These are phyloP conservation scores for Phoenix dactylifera DNA, from an alignment of 176 grass and related monocot species.

Conservation along the genomic window DNA sequence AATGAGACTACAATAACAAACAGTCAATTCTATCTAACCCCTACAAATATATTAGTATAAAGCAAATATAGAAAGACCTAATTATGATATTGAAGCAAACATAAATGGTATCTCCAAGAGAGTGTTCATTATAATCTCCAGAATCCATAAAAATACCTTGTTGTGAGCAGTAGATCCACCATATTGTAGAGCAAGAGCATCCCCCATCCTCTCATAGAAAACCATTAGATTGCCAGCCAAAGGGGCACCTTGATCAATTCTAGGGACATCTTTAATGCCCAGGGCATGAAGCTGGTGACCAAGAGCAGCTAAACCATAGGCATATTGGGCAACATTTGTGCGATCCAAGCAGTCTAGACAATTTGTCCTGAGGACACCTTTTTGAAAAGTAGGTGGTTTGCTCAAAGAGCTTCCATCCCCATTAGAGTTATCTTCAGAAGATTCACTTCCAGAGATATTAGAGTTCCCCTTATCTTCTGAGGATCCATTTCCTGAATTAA, in stretches of 20 bases:
- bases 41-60: no score
- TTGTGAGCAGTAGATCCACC: conserved; percentile 94
- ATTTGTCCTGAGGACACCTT: conserved; percentile 92
- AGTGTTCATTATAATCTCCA: no score
- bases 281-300: conserved; percentile 69
- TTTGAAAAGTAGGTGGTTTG: conserved; percentile 50
- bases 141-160: conserved; percentile 42
- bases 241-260: conserved; percentile 59
- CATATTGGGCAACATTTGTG: conserved; percentile 95
- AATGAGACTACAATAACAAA: no score
- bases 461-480: conserved; percentile 11
- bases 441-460: conserved; percentile 2
- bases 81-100: no score
- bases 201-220: conserved; percentile 92
- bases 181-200: conserved; percentile 78
- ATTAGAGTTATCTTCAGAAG: conserved; percentile 8
- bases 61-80: no score
- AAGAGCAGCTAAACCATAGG: conserved; percentile 78
- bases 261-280: conserved; percentile 38
- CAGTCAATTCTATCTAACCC: no score
- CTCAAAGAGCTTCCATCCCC: neutral
- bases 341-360: conserved; percentile 98
- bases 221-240: conserved; percentile 72
- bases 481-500: conserved; percentile 8
- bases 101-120: no score